phyloP scores from a whole-genome alignment of 2,329 filamentous ascomycete species.

The Emergomyces orientalis region DNA sequence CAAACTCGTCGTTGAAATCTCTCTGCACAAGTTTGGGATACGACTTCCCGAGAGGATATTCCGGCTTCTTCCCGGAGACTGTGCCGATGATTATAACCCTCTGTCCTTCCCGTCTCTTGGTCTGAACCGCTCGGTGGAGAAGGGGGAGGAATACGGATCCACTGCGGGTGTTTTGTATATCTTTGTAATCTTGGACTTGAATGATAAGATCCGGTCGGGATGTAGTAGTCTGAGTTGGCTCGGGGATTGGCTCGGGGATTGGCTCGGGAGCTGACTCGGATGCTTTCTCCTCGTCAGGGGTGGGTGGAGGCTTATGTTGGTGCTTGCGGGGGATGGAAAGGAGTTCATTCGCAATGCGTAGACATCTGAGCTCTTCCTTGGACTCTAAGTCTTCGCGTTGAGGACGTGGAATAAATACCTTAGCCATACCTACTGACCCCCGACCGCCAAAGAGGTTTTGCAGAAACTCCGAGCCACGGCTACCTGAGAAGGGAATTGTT shows the following conservation, averaged over 20 bases:
- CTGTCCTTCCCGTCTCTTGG: slow-evolving; percentile 60
- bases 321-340: slow-evolving; percentile 20
- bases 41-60: slow-evolving; percentile 37
- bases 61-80: slow-evolving; percentile 49
- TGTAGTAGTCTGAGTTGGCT: slow-evolving; percentile 15
- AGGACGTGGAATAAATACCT: slow-evolving; percentile 12
- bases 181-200: slow-evolving; percentile 71
- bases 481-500: slow-evolving; percentile 13
- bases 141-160: slow-evolving; percentile 61
- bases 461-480: slow-evolving; percentile 10
- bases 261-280: slow-evolving; percentile 13
- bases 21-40: slow-evolving; percentile 41
- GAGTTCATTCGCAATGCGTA: slow-evolving; percentile 29
- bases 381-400: slow-evolving; percentile 11
- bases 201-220: slow-evolving; percentile 51
- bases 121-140: slow-evolving; percentile 62
- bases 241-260: slow-evolving; percentile 11
- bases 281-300: not conserved
- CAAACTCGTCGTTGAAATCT: slow-evolving; percentile 38
- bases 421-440: slow-evolving; percentile 14
- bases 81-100: slow-evolving; percentile 74
- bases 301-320: slow-evolving; percentile 10
- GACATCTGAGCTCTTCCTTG: slow-evolving; percentile 26
- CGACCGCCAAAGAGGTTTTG: slow-evolving; percentile 13
- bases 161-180: slow-evolving; percentile 60